These are phyloP conservation scores for Neurospora pannonica DNA, from an alignment of 495 filamentous ascomycete species.

Conservation along the genomic window DNA sequence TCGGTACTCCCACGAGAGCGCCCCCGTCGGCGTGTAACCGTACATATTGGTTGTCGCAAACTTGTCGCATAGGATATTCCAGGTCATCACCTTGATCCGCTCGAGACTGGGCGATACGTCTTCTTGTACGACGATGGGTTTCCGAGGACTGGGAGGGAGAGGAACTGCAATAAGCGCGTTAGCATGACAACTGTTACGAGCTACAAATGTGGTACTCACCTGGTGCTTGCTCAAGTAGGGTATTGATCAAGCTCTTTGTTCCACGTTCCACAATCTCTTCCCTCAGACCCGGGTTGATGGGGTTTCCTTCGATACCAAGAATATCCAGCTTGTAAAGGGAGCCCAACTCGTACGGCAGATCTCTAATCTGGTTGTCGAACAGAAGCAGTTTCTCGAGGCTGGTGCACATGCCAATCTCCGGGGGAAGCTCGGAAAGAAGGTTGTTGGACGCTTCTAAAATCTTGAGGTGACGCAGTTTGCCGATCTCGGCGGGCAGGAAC, in stretches of 20 bases:
- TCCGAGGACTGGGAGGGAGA: constrained; percentile 50
- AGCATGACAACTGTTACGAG: background rate
- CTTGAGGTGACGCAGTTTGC: constrained; percentile 64
- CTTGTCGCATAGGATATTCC: constrained; percentile 91
- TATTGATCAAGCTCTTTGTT: constrained; percentile 72
- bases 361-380: constrained; percentile 80
- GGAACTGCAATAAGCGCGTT: constrained; percentile 39
- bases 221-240: constrained; percentile 71
- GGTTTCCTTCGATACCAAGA: constrained; percentile 88
- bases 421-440: constrained; percentile 68
- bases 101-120: constrained; percentile 39
- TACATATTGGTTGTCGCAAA: constrained; percentile 75
- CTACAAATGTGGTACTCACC: constrained; percentile 44
- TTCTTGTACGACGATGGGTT: constrained; percentile 39
- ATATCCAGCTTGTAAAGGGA: constrained; percentile 78
- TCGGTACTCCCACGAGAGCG: constrained; percentile 77
- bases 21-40: constrained; percentile 74
- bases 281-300: constrained; percentile 61
- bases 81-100: constrained; percentile 69
- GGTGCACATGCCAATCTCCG: constrained; percentile 93
- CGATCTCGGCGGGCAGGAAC: constrained; percentile 64
- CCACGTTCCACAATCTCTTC: constrained; percentile 74
- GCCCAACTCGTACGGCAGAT: constrained; percentile 77
- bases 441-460: constrained; percentile 86
- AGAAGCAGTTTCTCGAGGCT: constrained; percentile 69